A percentile compares a stretch with the other conserved stretches of the same genome.
These are phyloP conservation scores for Fusarium duplospermum DNA, from an alignment of 2,329 filamentous ascomycete species.

Conservation along the genomic window DNA sequence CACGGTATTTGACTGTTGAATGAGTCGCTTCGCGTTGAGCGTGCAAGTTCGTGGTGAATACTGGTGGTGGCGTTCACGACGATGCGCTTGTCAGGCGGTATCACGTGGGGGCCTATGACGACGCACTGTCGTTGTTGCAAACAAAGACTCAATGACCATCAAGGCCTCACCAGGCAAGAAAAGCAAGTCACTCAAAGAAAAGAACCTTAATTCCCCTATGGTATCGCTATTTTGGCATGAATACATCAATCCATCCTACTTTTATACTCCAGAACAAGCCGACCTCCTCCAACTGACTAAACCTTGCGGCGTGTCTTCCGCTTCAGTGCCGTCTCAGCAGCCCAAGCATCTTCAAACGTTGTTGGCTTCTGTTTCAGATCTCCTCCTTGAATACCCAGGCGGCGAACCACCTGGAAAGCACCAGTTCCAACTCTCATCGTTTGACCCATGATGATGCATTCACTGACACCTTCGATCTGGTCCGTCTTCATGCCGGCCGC, in stretches of 20 bases:
- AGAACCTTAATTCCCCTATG: constrained; percentile 5
- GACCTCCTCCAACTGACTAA: constrained; percentile 4
- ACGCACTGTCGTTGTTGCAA: not conserved
- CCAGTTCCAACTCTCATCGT: constrained; percentile 92
- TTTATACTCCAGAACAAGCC: not conserved
- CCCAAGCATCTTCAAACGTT: constrained; percentile 78
- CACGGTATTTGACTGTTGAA: not conserved
- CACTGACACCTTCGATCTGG: constrained; percentile 90
- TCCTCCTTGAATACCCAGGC: constrained; percentile 73
- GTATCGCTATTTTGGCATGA: constrained; percentile 22
- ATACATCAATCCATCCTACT: not conserved
- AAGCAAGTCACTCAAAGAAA: not conserved
- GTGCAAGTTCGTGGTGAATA: not conserved
- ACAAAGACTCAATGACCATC: not conserved
- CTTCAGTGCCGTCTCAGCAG: constrained; percentile 40
- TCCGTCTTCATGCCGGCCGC: constrained; percentile 93
- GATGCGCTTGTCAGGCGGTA: not conserved
- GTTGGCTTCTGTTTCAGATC: constrained; percentile 70
- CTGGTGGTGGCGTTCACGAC: constrained; percentile 6
- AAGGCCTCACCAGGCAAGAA: not conserved
- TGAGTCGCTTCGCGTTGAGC: not conserved
- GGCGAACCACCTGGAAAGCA: constrained; percentile 87
- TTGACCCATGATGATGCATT: constrained; percentile 99
- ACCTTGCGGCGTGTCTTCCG: constrained; percentile 33
- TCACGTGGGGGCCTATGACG: constrained; percentile 25